A percentile compares a stretch with the other conserved stretches of the same genome.
Conservation (phyloP, 805 yeast species). For the Kazachstania taianensis region DNA sequence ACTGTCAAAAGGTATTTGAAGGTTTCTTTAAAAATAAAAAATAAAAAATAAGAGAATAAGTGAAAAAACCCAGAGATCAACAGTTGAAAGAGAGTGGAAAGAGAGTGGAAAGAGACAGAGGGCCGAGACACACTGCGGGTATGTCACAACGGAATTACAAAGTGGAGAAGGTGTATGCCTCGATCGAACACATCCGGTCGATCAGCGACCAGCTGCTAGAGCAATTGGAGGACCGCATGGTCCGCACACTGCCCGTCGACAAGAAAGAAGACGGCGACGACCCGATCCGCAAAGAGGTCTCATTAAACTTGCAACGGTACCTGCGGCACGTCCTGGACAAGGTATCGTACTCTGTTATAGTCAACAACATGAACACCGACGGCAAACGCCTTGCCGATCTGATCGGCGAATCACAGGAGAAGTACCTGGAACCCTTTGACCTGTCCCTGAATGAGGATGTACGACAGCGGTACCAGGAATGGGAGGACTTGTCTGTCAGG, state of each 20-base stretch:
- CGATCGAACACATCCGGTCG: slow-evolving; percentile 20
- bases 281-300: slow-evolving; percentile 15
- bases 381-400: slow-evolving; percentile 15
- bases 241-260: slow-evolving; percentile 12
- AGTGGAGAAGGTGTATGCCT: slow-evolving; percentile 13
- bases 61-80: no score
- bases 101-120: not conserved
- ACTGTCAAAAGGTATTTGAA: no score
- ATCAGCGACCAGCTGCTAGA: slow-evolving; percentile 24
- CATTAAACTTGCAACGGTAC: slow-evolving; percentile 18
- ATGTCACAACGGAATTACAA: no score
- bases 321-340: slow-evolving; percentile 35
- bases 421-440: slow-evolving; percentile 60
- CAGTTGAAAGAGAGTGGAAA: not conserved
- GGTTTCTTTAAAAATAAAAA: no score
- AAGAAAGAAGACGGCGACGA: slow-evolving; percentile 6
- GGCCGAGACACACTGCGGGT: no score
- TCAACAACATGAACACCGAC: slow-evolving; percentile 44
- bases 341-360: slow-evolving; percentile 43
- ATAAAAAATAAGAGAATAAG: no score
- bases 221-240: slow-evolving; percentile 15
- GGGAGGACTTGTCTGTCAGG: slow-evolving; percentile 52
- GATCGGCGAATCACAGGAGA: slow-evolving; percentile 13
- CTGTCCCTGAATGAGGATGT: slow-evolving; percentile 48
- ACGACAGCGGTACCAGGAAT: slow-evolving; percentile 44